A percentile compares a stretch with the other conserved stretches of the same genome.
phyloP scores from a whole-genome alignment of 2,329 filamentous ascomycete genomes.

The Ilyonectria destructans region DNA sequence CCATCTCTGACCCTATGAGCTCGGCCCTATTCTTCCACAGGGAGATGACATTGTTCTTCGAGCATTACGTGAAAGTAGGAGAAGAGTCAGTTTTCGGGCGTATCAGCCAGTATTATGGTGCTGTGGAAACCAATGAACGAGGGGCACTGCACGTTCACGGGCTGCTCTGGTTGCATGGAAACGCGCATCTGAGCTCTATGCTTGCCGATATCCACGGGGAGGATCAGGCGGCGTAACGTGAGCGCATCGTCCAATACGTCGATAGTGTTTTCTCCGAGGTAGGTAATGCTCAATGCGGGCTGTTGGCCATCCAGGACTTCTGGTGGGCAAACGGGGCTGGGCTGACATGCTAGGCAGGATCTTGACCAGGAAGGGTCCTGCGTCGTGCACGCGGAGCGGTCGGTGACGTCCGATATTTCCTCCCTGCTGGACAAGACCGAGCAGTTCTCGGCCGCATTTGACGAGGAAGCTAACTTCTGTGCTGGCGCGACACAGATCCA shows the following conservation, averaged over 20 bases:
- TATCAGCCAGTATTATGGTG: too few relatives aligned
- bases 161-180: conserved; percentile 1
- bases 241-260: conserved; percentile 13
- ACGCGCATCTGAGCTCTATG: conserved; percentile 7
- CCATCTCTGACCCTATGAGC: too few relatives aligned
- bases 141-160: not conserved
- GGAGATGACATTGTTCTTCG: too few relatives aligned
- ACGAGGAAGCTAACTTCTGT: conserved; percentile 7
- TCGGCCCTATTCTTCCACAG: too few relatives aligned
- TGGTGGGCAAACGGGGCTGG: not conserved
- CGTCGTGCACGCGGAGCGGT: conserved; percentile 2
- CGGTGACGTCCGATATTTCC: conserved; percentile 9
- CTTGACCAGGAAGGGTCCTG: conserved; percentile 16
- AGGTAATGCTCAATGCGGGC: too few relatives aligned
- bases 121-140: too few relatives aligned
- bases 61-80: too few relatives aligned
- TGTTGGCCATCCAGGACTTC: not conserved
- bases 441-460: not conserved
- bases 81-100: too few relatives aligned
- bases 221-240: conserved; percentile 6
- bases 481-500: too few relatives aligned
- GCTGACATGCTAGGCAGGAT: conserved; percentile 17
- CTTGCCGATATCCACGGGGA: not conserved
- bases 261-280: conserved; percentile 30
- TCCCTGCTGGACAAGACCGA: not conserved